Base-by-base conservation (phyloP, 805 yeast species). In the Candida corydali region DNA sequence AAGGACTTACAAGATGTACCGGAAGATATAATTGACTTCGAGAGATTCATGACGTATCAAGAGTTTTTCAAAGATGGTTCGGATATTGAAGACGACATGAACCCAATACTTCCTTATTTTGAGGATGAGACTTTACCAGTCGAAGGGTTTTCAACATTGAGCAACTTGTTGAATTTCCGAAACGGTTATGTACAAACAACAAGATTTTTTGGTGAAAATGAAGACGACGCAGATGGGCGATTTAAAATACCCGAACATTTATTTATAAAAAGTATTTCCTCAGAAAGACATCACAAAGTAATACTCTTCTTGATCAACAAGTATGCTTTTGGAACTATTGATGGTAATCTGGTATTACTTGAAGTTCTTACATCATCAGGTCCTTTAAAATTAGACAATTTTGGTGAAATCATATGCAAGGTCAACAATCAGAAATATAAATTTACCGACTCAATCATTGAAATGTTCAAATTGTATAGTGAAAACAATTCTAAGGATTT, bases 381-480 rank as follows among this genome's bases (percentile, higher is more conserved):
- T 14, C 11, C 9, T 5, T 12, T n/a, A 17, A 22, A 20, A 15
- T 22, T 30, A 8, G 18, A 29, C n/a, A 5, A 29, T 15, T 5
- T 20, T 22, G 34, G 23, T 8, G 7, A 10, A 14, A 11, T 8
- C 4, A 20, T 30, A 11, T 30, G 11, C 10, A 15, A 30, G 11
- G 11, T 17, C 18, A 32, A 32, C n/a, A 15, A 32, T 25, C 3
- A 24, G 17, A 23, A 24, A 16, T 32, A 16, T 11, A 32, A 23
- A 17, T 25, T 32, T 16, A 32, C 35, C 6, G 26, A 17, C 4
- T 32, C 35, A 16, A 17, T 32, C 23, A 25, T 24, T 11, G 39
- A 42, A 9, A 17, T 32, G 15, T 38, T 38, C 24, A 25, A 32
- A 14, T 18, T 42, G 19, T 42, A 36, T 18, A 33, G 36, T 24